phyloP scores from a whole-genome alignment of 2,329 filamentous ascomycete genomes.

The Trichoderma endophyticum region DNA sequence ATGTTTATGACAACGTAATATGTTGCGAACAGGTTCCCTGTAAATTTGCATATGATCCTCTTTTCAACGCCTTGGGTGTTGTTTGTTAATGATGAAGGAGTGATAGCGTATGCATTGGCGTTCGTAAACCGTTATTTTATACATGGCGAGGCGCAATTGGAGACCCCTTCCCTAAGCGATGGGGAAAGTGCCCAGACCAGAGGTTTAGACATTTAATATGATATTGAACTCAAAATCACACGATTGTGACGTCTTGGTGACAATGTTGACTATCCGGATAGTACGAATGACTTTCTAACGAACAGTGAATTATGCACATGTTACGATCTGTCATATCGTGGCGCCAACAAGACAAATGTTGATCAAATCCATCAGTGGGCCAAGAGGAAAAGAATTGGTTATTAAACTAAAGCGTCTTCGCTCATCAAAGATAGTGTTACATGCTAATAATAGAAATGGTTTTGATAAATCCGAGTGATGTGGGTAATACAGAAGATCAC shows the following conservation, averaged over 20 bases:
- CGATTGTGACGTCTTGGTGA: background rate
- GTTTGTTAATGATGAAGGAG: background rate
- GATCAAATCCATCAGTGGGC: too few species aligned
- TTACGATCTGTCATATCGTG: background rate
- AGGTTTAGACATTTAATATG: background rate
- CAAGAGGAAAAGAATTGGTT: too few species aligned
- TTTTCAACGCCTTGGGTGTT: background rate
- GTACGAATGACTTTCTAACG: background rate
- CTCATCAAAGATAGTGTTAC: too few species aligned
- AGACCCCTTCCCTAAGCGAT: background rate
- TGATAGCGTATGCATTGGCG: background rate
- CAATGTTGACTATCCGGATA: background rate
- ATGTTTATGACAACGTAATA: background rate
- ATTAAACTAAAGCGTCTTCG: too few species aligned
- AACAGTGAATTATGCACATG: background rate
- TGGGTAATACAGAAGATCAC: too few species aligned
- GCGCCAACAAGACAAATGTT: background rate
- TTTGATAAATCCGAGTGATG: too few species aligned
- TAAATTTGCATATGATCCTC: background rate
- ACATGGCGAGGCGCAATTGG: background rate
- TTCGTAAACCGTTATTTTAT: background rate
- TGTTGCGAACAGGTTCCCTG: fast-evolving
- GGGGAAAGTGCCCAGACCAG: background rate
- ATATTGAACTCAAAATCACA: background rate
- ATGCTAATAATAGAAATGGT: too few species aligned